phyloP scores from a whole-genome alignment of 768 basidiomycete genomes.

The Pholiota microspora region DNA sequence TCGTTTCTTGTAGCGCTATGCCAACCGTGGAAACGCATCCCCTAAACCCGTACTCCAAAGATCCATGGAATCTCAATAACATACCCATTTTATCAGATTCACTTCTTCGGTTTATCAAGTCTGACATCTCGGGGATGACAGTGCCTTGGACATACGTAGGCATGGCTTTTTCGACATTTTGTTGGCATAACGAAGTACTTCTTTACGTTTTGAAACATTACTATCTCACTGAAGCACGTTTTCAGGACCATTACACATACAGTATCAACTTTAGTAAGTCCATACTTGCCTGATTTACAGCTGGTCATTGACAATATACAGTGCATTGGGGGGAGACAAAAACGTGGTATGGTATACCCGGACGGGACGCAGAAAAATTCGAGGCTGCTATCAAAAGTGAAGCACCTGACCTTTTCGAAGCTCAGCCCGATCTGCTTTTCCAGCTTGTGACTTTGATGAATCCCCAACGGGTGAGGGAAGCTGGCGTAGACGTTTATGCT shows the following conservation, averaged over 20 bases:
- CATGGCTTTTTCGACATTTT: conserved; percentile 98
- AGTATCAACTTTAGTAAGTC: conserved; percentile 89
- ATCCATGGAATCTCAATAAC: conserved; percentile 98
- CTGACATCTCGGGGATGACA: conserved; percentile 99
- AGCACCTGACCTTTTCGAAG: conserved; percentile 97
- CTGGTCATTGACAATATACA: conserved; percentile 27
- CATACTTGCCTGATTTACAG: conserved; percentile 13
- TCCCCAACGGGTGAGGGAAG: conserved; percentile 79
- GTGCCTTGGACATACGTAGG: conserved; percentile 99
- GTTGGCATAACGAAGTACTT: conserved; percentile 96
- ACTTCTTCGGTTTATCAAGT: conserved; percentile 94
- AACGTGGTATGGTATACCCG: conserved; percentile 99
- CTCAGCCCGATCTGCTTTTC: conserved; percentile 95
- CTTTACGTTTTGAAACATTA: neutral
- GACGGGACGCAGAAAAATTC: conserved; percentile 92
- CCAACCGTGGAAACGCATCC: conserved; percentile 95
- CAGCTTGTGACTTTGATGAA: conserved; percentile 98
- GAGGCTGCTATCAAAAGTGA: conserved; percentile 93
- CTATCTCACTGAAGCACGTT: neutral
- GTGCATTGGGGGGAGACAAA: conserved; percentile 99
- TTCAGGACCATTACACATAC: conserved; percentile 94
- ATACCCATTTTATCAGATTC: conserved; percentile 93
- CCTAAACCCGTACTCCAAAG: conserved; percentile 78
- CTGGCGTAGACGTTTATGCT: conserved; percentile 88
- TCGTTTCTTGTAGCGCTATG: conserved; percentile 65